These are phyloP conservation scores for Microdochium paspali DNA, from an alignment of 2,329 filamentous ascomycete genomes.

Conservation along the genomic window DNA sequence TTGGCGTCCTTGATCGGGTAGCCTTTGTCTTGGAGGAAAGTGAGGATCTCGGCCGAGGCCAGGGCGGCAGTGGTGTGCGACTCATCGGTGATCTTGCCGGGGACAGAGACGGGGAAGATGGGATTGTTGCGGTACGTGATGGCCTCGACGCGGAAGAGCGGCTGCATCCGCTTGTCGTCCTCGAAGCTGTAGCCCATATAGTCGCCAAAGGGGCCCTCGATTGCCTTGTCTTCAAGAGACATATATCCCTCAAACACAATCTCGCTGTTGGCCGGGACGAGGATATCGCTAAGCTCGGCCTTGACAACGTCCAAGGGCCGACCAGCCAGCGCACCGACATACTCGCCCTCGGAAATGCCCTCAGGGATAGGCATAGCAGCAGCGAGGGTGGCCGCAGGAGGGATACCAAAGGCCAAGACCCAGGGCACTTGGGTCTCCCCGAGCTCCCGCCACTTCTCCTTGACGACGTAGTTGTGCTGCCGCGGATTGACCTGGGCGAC, in stretches of 20 bases:
- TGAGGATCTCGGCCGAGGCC: conserved; percentile 30
- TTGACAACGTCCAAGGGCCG: conserved; percentile 35
- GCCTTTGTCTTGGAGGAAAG: conserved; percentile 21
- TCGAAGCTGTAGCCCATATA: conserved; percentile 32
- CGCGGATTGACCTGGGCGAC: conserved; percentile 29
- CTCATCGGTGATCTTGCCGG: conserved; percentile 32
- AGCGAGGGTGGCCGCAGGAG: conserved; percentile 38
- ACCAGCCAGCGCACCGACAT: conserved; percentile 36
- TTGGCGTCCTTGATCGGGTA: conserved; percentile 34
- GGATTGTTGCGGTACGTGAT: conserved; percentile 38
- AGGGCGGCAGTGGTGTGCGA: conserved; percentile 17
- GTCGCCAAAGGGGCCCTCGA: conserved; percentile 41
- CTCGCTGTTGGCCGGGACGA: conserved; percentile 38
- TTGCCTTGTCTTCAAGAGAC: conserved; percentile 29
- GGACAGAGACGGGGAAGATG: conserved; percentile 33
- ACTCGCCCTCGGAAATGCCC: conserved; percentile 34
- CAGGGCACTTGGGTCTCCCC: conserved; percentile 33
- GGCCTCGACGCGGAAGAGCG: conserved; percentile 30
- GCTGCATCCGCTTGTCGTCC: conserved; percentile 24
- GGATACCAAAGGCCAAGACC: conserved; percentile 36
- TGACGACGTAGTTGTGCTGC: conserved; percentile 36
- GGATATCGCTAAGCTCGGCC: conserved; percentile 38
- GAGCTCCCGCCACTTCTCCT: conserved; percentile 33
- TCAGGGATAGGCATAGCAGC: conserved; percentile 38
- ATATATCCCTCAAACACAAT: conserved; percentile 40